Conservation (phyloP, 2,329 filamentous ascomycete species). For the Trichoderma koningiopsis region DNA sequence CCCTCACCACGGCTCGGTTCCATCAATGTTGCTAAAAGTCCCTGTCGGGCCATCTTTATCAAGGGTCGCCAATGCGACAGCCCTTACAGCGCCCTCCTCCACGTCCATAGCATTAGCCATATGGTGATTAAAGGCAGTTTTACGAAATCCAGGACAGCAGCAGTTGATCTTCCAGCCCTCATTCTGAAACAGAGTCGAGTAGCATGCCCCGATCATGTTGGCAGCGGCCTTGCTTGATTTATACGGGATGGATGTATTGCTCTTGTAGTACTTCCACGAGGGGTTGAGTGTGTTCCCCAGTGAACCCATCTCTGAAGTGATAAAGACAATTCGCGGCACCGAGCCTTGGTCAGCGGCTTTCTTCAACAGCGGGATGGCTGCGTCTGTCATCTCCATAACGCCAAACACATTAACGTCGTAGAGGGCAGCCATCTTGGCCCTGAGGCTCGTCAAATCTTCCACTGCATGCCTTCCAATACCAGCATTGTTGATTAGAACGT, state of each 20-base stretch:
- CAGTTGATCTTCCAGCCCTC: constrained; percentile 17
- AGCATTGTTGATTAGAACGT: constrained; percentile 18
- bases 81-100: constrained; percentile 20
- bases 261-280: constrained; percentile 7
- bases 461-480: constrained; percentile 18
- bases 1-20: constrained; percentile 16
- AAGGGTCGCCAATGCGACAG: constrained; percentile 1
- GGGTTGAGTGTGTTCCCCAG: constrained; percentile 14
- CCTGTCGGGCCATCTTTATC: constrained; percentile 11
- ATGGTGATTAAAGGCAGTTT: constrained; percentile 9
- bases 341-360: constrained; percentile 18
- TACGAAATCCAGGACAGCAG: constrained; percentile 16
- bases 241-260: constrained; percentile 11
- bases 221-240: constrained; percentile 17
- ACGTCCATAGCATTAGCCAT: constrained; percentile 5
- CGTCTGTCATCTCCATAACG: constrained; percentile 3
- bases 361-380: not conserved
- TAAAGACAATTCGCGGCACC: constrained; percentile 12
- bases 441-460: not conserved
- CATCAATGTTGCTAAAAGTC: constrained; percentile 16
- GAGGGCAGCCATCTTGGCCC: not conserved
- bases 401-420: constrained; percentile 21
- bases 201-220: constrained; percentile 20
- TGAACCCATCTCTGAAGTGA: constrained; percentile 18
- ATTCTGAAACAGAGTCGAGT: not conserved